Percentiles rank a stretch among this genome's conserved stretches.
These are phyloP conservation scores for Diplocarpon mali DNA, from an alignment of 2,329 filamentous ascomycete genomes.

Conservation along the genomic window DNA sequence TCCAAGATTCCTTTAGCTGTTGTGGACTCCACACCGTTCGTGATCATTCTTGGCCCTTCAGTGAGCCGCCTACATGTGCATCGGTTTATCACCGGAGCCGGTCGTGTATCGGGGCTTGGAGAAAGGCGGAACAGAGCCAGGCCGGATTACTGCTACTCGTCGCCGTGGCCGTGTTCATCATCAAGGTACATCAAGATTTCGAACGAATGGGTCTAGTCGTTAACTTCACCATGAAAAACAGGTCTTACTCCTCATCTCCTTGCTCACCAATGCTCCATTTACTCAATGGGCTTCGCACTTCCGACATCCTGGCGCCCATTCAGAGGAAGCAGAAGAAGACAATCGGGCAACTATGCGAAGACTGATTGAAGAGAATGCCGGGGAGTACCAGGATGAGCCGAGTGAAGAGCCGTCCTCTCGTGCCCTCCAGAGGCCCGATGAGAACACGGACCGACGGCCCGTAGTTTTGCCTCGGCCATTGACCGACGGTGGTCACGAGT, in stretches of 20 bases:
- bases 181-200: constrained; percentile 39
- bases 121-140: constrained; percentile 38
- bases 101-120: constrained; percentile 46
- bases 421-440: constrained; percentile 1
- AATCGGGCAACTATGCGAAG: constrained; percentile 15
- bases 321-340: constrained; percentile 16
- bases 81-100: constrained; percentile 6
- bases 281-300: constrained; percentile 13
- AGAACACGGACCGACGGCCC: constrained; percentile 9
- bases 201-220: too few relatives aligned
- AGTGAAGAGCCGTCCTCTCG: background rate
- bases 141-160: constrained; percentile 45
- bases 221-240: constrained; percentile 2
- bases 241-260: constrained; percentile 18
- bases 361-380: constrained; percentile 20
- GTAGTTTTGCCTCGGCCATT: constrained; percentile 21
- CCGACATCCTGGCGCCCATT: constrained; percentile 10
- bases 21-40: constrained; percentile 49
- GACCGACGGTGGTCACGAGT: constrained; percentile 14
- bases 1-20: constrained; percentile 57
- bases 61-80: constrained; percentile 19
- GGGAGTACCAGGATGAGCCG: constrained; percentile 19
- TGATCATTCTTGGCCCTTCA: constrained; percentile 56
- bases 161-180: constrained; percentile 39
- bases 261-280: constrained; percentile 22